Conservation (phyloP, 2,329 filamentous ascomycete species). For the Apiospora marii region DNA sequence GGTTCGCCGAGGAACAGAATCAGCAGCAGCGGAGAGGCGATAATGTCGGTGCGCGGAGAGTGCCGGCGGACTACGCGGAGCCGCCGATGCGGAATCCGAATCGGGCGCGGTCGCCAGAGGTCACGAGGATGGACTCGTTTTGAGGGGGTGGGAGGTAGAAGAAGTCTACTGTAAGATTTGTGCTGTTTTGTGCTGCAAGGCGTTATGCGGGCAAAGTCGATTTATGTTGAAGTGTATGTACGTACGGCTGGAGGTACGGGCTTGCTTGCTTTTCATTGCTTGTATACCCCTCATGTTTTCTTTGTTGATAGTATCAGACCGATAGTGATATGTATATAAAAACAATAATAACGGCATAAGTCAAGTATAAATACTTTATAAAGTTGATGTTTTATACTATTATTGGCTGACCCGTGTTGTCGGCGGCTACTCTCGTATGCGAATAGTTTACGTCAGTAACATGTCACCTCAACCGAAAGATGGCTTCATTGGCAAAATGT, state of each 20-base stretch:
- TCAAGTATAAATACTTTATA: background rate
- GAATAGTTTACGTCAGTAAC: background rate
- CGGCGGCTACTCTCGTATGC: background rate
- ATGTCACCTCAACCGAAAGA: background rate
- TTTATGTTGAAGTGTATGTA: background rate
- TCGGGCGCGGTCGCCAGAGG: background rate
- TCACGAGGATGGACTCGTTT: slow-evolving; percentile 8
- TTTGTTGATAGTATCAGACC: background rate
- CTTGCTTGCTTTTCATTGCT: background rate
- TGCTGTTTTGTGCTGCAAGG: background rate
- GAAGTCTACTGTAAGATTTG: background rate
- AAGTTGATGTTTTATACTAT: background rate
- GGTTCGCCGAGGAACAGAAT: slow-evolving; percentile 28
- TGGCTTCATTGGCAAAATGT: background rate
- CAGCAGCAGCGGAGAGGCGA: background rate
- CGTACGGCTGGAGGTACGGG: background rate
- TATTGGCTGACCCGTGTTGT: background rate
- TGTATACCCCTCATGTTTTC: slow-evolving; percentile 5
- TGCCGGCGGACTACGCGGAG: background rate
- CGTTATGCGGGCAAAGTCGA: background rate
- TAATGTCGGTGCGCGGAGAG: background rate
- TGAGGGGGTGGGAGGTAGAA: background rate
- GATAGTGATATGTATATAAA: background rate
- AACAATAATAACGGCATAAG: background rate
- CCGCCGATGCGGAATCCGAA: slow-evolving; percentile 9